Evolutionary conservation across 495 filamentous ascomycete species (phyloP).

Genomic region (Hypoxylon fuscum): DNA sequence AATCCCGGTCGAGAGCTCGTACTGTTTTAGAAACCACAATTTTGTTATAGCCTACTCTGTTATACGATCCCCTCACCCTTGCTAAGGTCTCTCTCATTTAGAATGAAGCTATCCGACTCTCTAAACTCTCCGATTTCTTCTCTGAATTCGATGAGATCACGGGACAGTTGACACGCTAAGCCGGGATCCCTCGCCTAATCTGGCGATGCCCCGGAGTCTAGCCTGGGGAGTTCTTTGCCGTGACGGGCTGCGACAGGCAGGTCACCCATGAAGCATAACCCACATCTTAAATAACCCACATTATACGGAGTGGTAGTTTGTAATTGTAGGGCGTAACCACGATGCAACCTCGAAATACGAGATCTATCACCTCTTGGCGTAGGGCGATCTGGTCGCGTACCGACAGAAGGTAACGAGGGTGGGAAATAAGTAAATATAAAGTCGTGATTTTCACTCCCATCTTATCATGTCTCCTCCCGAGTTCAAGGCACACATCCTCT

Average conservation of each 20-base stretch:
- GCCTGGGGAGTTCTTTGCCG: conserved; percentile 1
- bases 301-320: conserved; percentile 19
- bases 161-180: neutral
- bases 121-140: too few species aligned
- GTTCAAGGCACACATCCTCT: neutral
- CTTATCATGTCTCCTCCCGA: conserved; percentile 3
- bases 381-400: neutral
- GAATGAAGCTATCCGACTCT: too few species aligned
- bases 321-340: neutral
- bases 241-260: neutral
- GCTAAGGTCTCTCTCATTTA: too few species aligned
- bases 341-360: conserved; percentile 28
- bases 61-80: too few species aligned
- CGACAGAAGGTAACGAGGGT: too few species aligned
- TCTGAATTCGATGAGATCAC: too few species aligned
- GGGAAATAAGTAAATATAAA: conserved; percentile 22
- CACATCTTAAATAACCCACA: conserved; percentile 12
- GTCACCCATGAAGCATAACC: conserved; percentile 2
- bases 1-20: too few species aligned
- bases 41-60: too few species aligned
- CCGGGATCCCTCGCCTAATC: conserved; percentile 3
- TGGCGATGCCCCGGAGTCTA: neutral
- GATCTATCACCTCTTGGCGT: conserved; percentile 19
- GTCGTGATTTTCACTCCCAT: conserved; percentile 1
- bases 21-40: too few species aligned